Evolutionary conservation across 2,329 filamentous ascomycete genomes (phyloP).

Genomic region (Ascochyta fabae): DNA sequence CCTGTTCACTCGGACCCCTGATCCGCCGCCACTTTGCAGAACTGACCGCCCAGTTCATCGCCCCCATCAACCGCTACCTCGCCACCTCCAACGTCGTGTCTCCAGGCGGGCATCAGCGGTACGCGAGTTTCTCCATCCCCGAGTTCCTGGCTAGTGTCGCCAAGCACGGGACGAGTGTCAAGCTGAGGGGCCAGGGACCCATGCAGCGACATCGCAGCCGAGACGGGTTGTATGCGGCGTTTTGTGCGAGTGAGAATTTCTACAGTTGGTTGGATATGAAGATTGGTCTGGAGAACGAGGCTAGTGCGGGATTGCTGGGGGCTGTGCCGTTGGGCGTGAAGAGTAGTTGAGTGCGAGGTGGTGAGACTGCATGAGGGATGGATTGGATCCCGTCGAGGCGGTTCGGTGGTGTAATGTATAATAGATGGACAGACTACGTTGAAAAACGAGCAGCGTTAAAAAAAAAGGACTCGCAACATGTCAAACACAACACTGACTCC

Average conservation of each 20-base stretch:
- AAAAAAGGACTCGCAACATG: too few relatives aligned
- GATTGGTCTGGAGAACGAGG: constrained; percentile 49
- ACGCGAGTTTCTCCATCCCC: constrained; percentile 48
- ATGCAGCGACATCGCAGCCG: constrained; percentile 47
- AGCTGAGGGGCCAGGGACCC: constrained; percentile 47
- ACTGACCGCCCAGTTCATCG: constrained; percentile 50
- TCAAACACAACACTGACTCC: too few relatives aligned
- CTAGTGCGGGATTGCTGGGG: constrained; percentile 46
- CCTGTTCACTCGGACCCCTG: constrained; percentile 44
- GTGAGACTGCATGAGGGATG: neutral
- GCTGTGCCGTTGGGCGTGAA: neutral
- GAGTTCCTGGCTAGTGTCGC: constrained; percentile 48
- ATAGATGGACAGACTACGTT: too few relatives aligned
- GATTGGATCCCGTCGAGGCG: too few relatives aligned
- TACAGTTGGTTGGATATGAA: constrained; percentile 54
- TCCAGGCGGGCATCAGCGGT: constrained; percentile 46
- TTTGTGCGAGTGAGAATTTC: constrained; percentile 50
- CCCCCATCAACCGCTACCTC: constrained; percentile 51
- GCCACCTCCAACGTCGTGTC: constrained; percentile 45
- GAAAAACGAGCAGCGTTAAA: too few relatives aligned
- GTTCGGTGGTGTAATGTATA: too few relatives aligned
- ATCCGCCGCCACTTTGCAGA: constrained; percentile 52
- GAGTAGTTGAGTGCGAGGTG: neutral
- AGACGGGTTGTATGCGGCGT: constrained; percentile 47
- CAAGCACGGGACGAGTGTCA: constrained; percentile 50